phyloP scores from a whole-genome alignment of 805 yeast genomes.

The Cyberlindnera subsufficiens region DNA sequence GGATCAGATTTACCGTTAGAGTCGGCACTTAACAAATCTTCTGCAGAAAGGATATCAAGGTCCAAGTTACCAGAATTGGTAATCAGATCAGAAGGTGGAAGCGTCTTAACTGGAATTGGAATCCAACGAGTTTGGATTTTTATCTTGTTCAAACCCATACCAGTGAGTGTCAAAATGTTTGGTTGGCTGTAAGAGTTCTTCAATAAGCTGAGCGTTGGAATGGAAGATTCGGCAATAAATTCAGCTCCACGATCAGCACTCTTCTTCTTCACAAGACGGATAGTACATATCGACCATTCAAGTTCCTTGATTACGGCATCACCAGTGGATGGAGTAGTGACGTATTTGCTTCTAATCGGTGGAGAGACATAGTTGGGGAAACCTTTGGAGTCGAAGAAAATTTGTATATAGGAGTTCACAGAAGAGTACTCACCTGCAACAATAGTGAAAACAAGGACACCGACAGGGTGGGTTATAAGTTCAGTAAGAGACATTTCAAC shows the following conservation, averaged over 20 bases:
- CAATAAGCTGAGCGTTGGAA: slow-evolving; percentile 64
- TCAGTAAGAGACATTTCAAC: slow-evolving; percentile 53
- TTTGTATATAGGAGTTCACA: slow-evolving; percentile 62
- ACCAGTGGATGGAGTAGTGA: slow-evolving; percentile 47
- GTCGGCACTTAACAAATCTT: slow-evolving; percentile 77
- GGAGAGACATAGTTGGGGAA: slow-evolving; percentile 57
- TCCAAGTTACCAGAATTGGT: slow-evolving; percentile 68
- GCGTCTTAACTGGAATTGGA: slow-evolving; percentile 54
- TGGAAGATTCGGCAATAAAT: slow-evolving; percentile 51
- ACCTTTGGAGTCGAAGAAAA: slow-evolving; percentile 71
- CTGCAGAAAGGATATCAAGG: slow-evolving; percentile 58
- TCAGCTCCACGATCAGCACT: slow-evolving; percentile 51
- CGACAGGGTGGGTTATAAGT: slow-evolving; percentile 55
- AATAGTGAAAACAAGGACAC: slow-evolving; percentile 69
- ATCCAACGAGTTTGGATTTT: slow-evolving; percentile 67
- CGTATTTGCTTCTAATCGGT: slow-evolving; percentile 31
- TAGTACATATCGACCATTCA: slow-evolving; percentile 60
- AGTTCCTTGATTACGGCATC: slow-evolving; percentile 76
- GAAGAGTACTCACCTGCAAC: slow-evolving; percentile 50
- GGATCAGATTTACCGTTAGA: slow-evolving; percentile 94
- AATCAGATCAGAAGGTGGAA: slow-evolving; percentile 72
- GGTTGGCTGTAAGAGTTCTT: slow-evolving; percentile 62
- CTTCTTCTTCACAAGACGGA: slow-evolving; percentile 56
- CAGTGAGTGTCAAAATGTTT: slow-evolving; percentile 46
- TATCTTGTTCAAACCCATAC: slow-evolving; percentile 46